phyloP scores from a whole-genome alignment of 1,284 basidiomycete genomes.

The Cystobasidium pallidum region DNA sequence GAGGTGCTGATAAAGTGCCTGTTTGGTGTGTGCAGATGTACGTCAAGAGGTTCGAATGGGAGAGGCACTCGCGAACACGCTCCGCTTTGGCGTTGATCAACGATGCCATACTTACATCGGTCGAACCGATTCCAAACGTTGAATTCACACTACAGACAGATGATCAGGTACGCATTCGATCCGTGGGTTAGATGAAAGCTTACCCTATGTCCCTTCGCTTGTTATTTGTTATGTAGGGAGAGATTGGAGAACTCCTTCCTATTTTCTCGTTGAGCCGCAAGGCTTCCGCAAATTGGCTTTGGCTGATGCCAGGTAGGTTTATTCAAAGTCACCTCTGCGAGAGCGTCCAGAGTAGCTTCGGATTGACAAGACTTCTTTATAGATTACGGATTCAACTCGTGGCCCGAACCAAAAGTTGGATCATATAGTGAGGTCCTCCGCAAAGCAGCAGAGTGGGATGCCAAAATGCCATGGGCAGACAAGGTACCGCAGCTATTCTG shows the following conservation, averaged over 20 bases:
- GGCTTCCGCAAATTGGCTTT: slow-evolving; percentile 27
- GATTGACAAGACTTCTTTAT: too few species aligned
- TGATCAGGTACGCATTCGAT: slow-evolving; percentile 16
- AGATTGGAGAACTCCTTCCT: slow-evolving; percentile 47
- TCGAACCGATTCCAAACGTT: slow-evolving; percentile 55
- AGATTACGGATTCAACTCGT: slow-evolving; percentile 55
- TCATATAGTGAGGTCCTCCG: slow-evolving; percentile 53
- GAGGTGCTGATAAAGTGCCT: not conserved
- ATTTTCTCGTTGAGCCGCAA: slow-evolving; percentile 29
- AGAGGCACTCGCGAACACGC: slow-evolving; percentile 51
- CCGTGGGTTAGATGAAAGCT: not conserved
- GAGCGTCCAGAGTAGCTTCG: too few species aligned
- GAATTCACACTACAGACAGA: slow-evolving; percentile 54
- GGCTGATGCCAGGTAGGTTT: slow-evolving; percentile 55
- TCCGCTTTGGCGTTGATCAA: slow-evolving; percentile 53
- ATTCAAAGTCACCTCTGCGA: too few species aligned
- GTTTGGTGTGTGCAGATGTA: slow-evolving; percentile 50
- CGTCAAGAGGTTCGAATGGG: slow-evolving; percentile 54
- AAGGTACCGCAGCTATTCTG: slow-evolving; percentile 56
- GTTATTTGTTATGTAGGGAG: slow-evolving; percentile 51
- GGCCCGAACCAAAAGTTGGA: slow-evolving; percentile 54
- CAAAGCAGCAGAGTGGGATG: slow-evolving; percentile 48
- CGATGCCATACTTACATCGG: slow-evolving; percentile 52
- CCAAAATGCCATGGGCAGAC: slow-evolving; percentile 51
- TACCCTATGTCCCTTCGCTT: slow-evolving; percentile 28